Conservation (phyloP, 2,329 filamentous ascomycete species). For the Curvularia eragrostidis region DNA sequence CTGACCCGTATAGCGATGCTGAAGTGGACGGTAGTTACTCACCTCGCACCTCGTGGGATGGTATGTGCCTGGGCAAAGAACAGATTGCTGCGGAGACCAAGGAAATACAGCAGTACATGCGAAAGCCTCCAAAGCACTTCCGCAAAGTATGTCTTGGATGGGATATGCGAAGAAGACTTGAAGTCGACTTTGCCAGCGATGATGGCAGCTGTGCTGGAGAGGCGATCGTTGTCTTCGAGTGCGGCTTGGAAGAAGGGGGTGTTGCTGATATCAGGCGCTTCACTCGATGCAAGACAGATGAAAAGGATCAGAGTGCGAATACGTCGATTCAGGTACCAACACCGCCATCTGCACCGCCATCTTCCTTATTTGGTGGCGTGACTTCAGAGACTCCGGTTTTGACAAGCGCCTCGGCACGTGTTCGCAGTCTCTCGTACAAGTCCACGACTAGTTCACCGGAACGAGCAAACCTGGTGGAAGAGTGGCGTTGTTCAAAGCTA, state of each 20-base stretch:
- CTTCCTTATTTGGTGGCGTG: constrained; percentile 61
- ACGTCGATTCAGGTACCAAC: constrained; percentile 26
- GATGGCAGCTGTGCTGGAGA: constrained; percentile 80
- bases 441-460: constrained; percentile 50
- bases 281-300: constrained; percentile 60
- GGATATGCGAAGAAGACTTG: constrained; percentile 87
- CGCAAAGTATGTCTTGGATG: constrained; percentile 79
- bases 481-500: constrained; percentile 71
- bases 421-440: constrained; percentile 42
- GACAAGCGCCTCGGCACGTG: constrained; percentile 24
- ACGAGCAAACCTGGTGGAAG: constrained; percentile 55
- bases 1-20: constrained; percentile 75
- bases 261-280: constrained; percentile 63
- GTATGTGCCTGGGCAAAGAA: constrained; percentile 72
- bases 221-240: constrained; percentile 74
- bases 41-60: constrained; percentile 76
- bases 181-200: constrained; percentile 88
- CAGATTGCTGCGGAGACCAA: constrained; percentile 78
- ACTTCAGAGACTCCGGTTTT: constrained; percentile 37
- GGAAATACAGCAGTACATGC: constrained; percentile 80
- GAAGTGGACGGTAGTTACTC: constrained; percentile 74
- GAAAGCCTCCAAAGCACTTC: constrained; percentile 77
- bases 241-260: constrained; percentile 69
- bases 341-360: constrained; percentile 24
- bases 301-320: constrained; percentile 32